Evolutionary conservation across 139 green algal genomes (phyloP).

Genomic region (Axilococcus clingmanii): DNA sequence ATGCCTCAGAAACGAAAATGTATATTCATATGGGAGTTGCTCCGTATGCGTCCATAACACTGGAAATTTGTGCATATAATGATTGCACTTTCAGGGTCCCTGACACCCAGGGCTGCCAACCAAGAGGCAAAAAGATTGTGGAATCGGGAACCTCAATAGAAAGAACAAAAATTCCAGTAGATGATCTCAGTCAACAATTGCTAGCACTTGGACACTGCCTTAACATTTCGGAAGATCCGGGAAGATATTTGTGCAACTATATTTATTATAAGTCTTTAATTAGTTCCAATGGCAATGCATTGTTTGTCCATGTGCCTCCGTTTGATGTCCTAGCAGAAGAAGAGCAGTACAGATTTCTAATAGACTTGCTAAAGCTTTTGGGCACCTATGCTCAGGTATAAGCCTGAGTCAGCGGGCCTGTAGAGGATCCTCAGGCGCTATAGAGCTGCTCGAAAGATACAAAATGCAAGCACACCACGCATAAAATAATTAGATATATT

Average conservation of each 20-base stretch:
- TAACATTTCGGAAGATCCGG: constrained; percentile 17
- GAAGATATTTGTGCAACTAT: constrained; percentile 42
- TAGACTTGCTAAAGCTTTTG: no score
- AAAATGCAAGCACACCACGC: no score
- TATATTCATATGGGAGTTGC: constrained; percentile 36
- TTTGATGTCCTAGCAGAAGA: no score
- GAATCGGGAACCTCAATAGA: not conserved
- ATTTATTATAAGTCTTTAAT: constrained; percentile 14
- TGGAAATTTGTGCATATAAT: constrained; percentile 34
- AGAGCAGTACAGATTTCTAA: no score
- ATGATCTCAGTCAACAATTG: not conserved
- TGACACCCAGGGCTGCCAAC: constrained; percentile 18
- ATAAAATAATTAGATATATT: no score
- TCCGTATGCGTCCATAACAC: constrained; percentile 4
- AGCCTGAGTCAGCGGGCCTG: no score
- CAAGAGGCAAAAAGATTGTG: not conserved
- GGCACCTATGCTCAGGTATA: no score
- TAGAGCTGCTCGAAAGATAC: no score
- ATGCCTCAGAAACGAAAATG: not conserved
- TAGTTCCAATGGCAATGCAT: constrained; percentile 1
- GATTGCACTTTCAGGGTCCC: constrained; percentile 33
- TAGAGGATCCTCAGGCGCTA: no score
- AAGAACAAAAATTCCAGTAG: not conserved
- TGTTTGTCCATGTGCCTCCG: constrained; percentile 53
- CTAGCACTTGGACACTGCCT: no score